Conservation (phyloP, 2,329 filamentous ascomycete genomes). For the Colletotrichum liaoningense region DNA sequence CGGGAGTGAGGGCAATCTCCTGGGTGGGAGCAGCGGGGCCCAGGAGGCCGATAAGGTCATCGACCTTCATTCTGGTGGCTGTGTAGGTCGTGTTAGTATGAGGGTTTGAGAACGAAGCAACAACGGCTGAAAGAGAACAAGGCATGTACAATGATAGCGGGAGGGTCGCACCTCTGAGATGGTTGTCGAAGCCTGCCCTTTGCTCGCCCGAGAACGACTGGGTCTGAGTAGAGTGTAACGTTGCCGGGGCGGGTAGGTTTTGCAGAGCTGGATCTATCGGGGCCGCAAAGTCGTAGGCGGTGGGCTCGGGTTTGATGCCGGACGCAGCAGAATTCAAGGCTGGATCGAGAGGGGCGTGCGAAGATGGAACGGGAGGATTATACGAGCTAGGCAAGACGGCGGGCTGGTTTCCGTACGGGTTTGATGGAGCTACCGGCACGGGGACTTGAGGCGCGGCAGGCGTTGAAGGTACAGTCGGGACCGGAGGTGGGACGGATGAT, state of each 20-base stretch:
- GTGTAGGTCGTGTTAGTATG: conserved; percentile 56
- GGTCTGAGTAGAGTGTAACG: conserved; percentile 44
- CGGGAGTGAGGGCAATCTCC: conserved; percentile 61
- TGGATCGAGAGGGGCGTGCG: conserved; percentile 40
- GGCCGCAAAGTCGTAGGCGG: conserved; percentile 65
- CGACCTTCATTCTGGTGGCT: conserved; percentile 77
- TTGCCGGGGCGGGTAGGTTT: conserved; percentile 43
- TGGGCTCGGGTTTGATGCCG: conserved; percentile 49
- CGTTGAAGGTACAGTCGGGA: conserved; percentile 34
- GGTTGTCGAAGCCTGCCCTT: conserved; percentile 44
- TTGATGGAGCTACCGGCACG: conserved; percentile 41
- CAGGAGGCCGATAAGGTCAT: conserved; percentile 75
- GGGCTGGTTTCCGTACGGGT: conserved; percentile 59
- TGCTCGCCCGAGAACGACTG: conserved; percentile 42
- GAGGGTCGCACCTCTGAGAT: conserved; percentile 63
- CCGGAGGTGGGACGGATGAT: conserved; percentile 44
- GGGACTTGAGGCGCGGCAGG: conserved; percentile 40
- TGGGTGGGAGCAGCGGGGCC: conserved; percentile 69
- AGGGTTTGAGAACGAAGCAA: conserved; percentile 40
- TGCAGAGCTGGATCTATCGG: conserved; percentile 77
- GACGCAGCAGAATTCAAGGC: conserved; percentile 43
- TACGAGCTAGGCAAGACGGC: conserved; percentile 58
- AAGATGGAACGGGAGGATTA: conserved; percentile 37
- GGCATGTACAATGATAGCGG: conserved; percentile 37
- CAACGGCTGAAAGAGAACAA: conserved; percentile 45